phyloP scores from a whole-genome alignment of 768 basidiomycete genomes.

The Rhodosporidiobolus sp. region DNA sequence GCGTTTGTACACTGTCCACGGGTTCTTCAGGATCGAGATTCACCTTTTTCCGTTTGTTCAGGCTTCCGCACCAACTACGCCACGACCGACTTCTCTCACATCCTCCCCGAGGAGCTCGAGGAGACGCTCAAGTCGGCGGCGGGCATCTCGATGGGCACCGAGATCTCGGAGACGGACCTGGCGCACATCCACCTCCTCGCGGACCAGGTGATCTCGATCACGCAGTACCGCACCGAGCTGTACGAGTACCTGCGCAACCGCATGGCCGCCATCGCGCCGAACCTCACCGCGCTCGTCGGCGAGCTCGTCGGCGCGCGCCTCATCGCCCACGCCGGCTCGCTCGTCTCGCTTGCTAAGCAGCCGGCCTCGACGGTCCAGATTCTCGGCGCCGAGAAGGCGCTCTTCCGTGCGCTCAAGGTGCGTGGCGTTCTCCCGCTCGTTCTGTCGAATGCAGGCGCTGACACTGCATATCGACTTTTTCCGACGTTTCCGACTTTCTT shows the following conservation, averaged over 20 bases:
- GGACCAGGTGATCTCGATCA: constrained; percentile 96
- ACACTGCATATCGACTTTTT: neutral
- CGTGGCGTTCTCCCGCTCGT: neutral
- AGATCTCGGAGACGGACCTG: constrained; percentile 95
- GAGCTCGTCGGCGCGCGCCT: constrained; percentile 73
- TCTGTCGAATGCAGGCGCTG: neutral
- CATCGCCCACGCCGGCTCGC: constrained; percentile 58
- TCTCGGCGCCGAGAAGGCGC: constrained; percentile 55
- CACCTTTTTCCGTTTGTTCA: constrained; percentile 47
- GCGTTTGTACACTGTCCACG: no score
- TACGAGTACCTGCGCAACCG: constrained; percentile 95
- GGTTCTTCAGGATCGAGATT: neutral
- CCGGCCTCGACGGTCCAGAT: constrained; percentile 56
- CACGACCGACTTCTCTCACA: constrained; percentile 75
- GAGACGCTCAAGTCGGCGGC: constrained; percentile 90
- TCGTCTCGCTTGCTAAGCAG: constrained; percentile 54
- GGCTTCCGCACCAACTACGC: constrained; percentile 93
- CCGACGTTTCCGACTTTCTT: neutral
- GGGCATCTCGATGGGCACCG: constrained; percentile 98
- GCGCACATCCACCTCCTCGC: constrained; percentile 94
- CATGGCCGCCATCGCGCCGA: constrained; percentile 97
- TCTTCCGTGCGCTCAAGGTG: constrained; percentile 53
- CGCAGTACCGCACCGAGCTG: constrained; percentile 88
- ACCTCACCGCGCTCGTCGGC: constrained; percentile 80
- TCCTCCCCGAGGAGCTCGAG: constrained; percentile 97